Conservation (phyloP, 805 yeast species). For the Wickerhamiella cacticola region DNA sequence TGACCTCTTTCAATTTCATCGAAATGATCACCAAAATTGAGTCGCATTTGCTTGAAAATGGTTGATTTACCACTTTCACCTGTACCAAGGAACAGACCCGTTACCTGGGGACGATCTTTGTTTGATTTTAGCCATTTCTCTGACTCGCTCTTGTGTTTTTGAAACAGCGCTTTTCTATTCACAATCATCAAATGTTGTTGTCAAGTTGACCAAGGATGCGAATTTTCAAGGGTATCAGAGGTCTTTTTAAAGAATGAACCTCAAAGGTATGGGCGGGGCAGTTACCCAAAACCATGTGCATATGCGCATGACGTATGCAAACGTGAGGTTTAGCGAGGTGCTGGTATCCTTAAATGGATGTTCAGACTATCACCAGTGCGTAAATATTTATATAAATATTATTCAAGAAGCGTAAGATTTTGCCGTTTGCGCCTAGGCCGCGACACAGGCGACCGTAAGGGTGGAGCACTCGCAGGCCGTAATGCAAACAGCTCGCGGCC, state of each 20-base stretch:
- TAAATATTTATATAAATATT: background rate
- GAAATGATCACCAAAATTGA: slow-evolving; percentile 79
- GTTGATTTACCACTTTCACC: slow-evolving; percentile 83
- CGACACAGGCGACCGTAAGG: background rate
- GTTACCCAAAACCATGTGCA: too few species aligned
- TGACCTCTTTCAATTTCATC: slow-evolving; percentile 63
- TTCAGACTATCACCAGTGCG: background rate
- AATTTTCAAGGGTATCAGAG: too few species aligned
- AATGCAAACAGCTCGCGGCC: slow-evolving; percentile 25
- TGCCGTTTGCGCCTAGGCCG: background rate
- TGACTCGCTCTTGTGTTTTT: background rate
- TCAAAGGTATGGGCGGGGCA: too few species aligned
- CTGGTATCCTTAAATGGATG: background rate
- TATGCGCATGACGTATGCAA: background rate
- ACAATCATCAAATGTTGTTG: too few species aligned
- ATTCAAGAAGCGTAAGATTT: background rate
- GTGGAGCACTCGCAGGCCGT: slow-evolving; percentile 1
- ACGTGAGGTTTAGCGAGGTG: background rate
- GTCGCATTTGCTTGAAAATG: slow-evolving; percentile 66
- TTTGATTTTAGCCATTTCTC: background rate
- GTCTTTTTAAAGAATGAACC: too few species aligned
- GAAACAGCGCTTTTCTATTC: background rate
- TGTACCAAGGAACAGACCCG: slow-evolving; percentile 58
- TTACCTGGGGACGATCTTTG: slow-evolving; percentile 3
- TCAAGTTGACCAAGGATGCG: too few species aligned